Conservation (phyloP, 2,329 filamentous ascomycete genomes). For the Ceratocystis papillata region DNA sequence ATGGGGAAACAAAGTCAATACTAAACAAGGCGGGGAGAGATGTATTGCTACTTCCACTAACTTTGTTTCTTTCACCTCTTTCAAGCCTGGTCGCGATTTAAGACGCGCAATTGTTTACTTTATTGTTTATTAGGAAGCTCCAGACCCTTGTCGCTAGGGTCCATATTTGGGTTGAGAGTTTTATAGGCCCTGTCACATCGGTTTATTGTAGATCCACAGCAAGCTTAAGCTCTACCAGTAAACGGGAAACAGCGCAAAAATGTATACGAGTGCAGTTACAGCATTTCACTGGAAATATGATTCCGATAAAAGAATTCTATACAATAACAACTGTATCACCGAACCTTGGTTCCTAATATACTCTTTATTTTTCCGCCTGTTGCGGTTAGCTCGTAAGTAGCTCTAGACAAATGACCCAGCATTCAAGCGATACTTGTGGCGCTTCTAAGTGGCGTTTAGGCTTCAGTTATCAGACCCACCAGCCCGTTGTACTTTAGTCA, state of each 20-base stretch:
- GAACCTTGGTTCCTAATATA: no score
- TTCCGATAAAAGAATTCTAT: no score
- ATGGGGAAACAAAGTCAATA: neutral
- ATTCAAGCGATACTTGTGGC: neutral
- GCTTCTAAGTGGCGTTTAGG: neutral
- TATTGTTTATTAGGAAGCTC: slow-evolving; percentile 13
- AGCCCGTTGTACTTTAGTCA: slow-evolving; percentile 4
- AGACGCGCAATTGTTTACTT: slow-evolving; percentile 24
- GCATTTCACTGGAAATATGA: no score
- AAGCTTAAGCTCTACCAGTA: neutral
- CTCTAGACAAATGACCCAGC: neutral
- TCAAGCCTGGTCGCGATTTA: slow-evolving; percentile 16
- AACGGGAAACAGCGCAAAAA: no score
- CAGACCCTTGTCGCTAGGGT: neutral
- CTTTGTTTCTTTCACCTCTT: neutral
- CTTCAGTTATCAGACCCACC: neutral
- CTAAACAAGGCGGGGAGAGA: neutral
- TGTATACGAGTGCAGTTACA: no score
- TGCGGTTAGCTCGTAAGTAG: no score
- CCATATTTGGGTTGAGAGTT: neutral
- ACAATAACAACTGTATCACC: no score
- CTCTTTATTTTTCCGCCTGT: no score
- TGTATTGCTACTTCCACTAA: neutral
- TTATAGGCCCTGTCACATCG: no score
- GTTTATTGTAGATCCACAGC: neutral